Evolutionary conservation across 2,329 filamentous ascomycete genomes (phyloP), one percentile per base, ranked within the genome.

Genomic region (Stagonosporopsis tanaceti): DNA sequence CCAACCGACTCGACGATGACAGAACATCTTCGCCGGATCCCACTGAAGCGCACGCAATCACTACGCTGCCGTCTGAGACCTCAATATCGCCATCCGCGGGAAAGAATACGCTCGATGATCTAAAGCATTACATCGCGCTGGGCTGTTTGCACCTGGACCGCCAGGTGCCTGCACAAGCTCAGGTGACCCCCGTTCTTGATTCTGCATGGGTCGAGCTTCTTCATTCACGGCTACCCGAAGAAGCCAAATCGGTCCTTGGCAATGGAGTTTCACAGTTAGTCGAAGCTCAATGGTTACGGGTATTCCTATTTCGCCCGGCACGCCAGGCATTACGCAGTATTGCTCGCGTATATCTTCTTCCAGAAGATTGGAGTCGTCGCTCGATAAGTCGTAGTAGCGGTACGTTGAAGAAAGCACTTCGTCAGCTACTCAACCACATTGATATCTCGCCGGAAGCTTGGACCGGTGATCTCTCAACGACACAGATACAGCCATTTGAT

Each of bases 351-450:
- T 87, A 89, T 65, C 64, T 90, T 4, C 80, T 91, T 2, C 87
- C 89, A 2, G 86, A 90, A 61, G 90, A 93, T 73, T 79, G 86
- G 32, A 81, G 83, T 2, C 82, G 85, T 28, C 70, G 78, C 1
- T 71, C 74, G 4, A 77, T 90, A n/a, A 77, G 84, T 37, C 80
- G 86, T 6, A 78, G 76, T 1, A 77, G 81, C 53, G 65, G 63
- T 2, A 71, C 67, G 15, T 70, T 89, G 6, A 77, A 77, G 27
- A 81, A 74, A 47, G 73, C 79, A 1, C 76, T 88, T 27, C 72
- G 78, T 7, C 44, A 59, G 1, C 71, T 93, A 0, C 69, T 92
- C 6, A 63, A 70, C 1, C 69, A 67, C 2, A 68, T 92, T 0
- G 85, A 91, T 63, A 84, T 83, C 40, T 87, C 87, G 0, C 57